phyloP scores from a whole-genome alignment of 1,284 basidiomycete genomes.

The Cryptococcus floricola region DNA sequence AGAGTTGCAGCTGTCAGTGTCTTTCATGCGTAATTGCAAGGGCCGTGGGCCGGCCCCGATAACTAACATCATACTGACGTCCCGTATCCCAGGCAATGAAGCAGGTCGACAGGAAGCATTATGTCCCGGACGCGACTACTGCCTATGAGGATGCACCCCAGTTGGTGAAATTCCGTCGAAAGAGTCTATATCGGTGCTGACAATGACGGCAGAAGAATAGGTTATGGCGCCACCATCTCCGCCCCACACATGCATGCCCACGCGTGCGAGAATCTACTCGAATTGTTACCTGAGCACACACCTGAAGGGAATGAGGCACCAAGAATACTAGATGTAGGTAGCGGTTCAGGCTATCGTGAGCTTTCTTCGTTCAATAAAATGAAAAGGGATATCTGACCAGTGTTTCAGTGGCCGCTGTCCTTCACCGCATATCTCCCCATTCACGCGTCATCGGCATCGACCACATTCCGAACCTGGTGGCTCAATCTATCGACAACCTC shows the following conservation, averaged over 20 bases:
- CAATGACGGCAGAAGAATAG: constrained; percentile 38
- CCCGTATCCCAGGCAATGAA: constrained; percentile 37
- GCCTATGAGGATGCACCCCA: constrained; percentile 49
- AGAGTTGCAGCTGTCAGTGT: constrained; percentile 34
- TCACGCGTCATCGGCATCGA: constrained; percentile 86
- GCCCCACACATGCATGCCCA: constrained; percentile 51
- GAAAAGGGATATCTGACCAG: neutral
- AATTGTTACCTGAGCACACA: constrained; percentile 23
- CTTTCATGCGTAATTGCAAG: too few relatives aligned
- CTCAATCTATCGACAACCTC: constrained; percentile 68
- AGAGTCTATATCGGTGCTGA: neutral
- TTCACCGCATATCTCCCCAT: constrained; percentile 61
- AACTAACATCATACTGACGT: neutral
- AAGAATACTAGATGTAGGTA: constrained; percentile 46
- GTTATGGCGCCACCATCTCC: constrained; percentile 48
- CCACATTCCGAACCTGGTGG: constrained; percentile 74
- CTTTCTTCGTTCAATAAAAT: constrained; percentile 8
- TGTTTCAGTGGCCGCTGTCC: constrained; percentile 56
- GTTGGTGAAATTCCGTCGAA: constrained; percentile 22
- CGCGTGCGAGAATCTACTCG: constrained; percentile 40
- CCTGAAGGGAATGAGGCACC: constrained; percentile 6
- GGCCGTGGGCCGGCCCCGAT: neutral
- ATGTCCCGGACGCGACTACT: constrained; percentile 25
- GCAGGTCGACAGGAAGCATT: constrained; percentile 44
- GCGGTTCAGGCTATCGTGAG: constrained; percentile 64